Evolutionary conservation across 164 flowering plant genomes (phyloP).

Genomic region (Vitis amurensis): DNA sequence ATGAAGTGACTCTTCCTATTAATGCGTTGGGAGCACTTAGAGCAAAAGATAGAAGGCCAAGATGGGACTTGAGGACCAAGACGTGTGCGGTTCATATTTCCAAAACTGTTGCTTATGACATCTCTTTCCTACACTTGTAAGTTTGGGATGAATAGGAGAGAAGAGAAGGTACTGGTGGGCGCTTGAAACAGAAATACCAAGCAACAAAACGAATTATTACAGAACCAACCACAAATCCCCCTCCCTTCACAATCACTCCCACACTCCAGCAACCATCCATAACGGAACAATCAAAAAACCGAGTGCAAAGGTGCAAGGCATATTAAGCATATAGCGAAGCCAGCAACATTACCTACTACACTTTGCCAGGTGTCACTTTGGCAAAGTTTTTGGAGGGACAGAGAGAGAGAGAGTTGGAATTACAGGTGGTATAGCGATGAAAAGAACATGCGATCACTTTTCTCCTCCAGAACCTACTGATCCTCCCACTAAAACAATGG

Average conservation of each 20-base stretch:
- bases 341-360: not conserved
- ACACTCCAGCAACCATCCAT: not conserved
- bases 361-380: constrained; percentile 22
- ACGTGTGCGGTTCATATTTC: constrained; percentile 1
- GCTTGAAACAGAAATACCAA: not conserved
- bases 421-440: too few relatives aligned
- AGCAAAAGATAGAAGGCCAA: not conserved
- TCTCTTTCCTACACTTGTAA: constrained; percentile 4
- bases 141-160: not conserved
- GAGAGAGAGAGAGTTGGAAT: too few relatives aligned
- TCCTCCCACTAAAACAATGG: too few relatives aligned
- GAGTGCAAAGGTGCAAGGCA: constrained; percentile 13
- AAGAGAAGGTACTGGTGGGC: not conserved
- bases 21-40: not conserved
- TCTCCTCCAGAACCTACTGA: too few relatives aligned
- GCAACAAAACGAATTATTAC: not conserved
- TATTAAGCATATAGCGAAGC: not conserved
- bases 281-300: not conserved
- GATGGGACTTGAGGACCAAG: not conserved
- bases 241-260: not conserved
- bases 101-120: not conserved
- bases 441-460: too few relatives aligned
- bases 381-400: too few relatives aligned
- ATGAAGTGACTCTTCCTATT: not conserved
- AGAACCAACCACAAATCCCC: not conserved